phyloP scores from a whole-genome alignment of 495 filamentous ascomycete species.

The Xylaria bambusicola region DNA sequence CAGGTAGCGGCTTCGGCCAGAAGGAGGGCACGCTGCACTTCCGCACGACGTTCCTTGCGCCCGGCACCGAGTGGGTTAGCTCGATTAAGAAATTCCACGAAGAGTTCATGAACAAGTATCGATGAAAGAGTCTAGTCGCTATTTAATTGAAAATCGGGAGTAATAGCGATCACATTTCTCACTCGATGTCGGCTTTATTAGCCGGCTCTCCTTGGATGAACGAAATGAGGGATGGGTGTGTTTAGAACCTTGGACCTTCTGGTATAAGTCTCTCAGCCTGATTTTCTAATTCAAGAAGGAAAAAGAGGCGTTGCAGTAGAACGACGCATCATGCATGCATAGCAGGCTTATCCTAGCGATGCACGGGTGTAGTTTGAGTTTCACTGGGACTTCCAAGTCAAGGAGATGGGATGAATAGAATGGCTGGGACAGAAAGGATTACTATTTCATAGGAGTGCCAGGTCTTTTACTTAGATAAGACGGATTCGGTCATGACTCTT shows the following conservation, averaged over 20 bases:
- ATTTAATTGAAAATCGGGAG: no score
- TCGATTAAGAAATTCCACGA: constrained; percentile 86
- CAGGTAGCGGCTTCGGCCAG: constrained; percentile 92
- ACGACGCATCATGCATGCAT: not conserved
- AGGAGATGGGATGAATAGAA: not conserved
- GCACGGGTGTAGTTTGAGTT: not conserved
- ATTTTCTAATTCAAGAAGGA: no score
- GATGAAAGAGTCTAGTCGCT: constrained; percentile 32
- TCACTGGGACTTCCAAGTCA: not conserved
- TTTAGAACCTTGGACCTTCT: no score
- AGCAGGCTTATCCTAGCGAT: not conserved
- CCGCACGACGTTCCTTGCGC: constrained; percentile 93
- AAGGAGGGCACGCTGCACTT: constrained; percentile 90
- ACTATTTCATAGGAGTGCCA: not conserved
- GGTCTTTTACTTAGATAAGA: constrained; percentile 4
- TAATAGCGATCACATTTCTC: no score
- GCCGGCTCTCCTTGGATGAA: no score
- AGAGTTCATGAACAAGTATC: constrained; percentile 86
- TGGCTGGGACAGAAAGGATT: no score
- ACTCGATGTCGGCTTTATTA: no score
- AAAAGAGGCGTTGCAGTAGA: no score
- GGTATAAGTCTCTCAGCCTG: no score
- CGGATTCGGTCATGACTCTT: not conserved
- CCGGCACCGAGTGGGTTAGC: constrained; percentile 92
- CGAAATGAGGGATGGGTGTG: no score